Conservation (phyloP, 2,329 filamentous ascomycete species). For the Trichoderma cornu-damae region DNA sequence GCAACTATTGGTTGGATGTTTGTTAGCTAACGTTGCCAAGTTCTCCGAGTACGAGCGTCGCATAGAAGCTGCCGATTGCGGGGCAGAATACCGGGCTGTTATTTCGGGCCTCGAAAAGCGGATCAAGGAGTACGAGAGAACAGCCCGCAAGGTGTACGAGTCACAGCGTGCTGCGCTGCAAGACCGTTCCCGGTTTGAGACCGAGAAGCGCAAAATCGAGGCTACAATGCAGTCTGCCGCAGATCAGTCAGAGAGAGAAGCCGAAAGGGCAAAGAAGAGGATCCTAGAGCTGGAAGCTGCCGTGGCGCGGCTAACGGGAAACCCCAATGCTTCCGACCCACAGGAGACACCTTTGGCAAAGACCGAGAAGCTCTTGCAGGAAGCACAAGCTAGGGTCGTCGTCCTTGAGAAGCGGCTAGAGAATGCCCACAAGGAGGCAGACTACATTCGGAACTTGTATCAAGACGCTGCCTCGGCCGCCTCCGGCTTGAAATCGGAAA, state of each 20-base stretch:
- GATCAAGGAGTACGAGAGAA: slow-evolving; percentile 42
- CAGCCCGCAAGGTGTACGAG: slow-evolving; percentile 41
- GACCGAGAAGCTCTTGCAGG: slow-evolving; percentile 34
- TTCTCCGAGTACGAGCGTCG: slow-evolving; percentile 30
- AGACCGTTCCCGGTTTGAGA: slow-evolving; percentile 47
- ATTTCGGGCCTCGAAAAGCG: slow-evolving; percentile 43
- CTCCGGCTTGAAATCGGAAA: slow-evolving; percentile 42
- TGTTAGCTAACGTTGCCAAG: slow-evolving; percentile 21
- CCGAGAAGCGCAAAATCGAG: slow-evolving; percentile 40
- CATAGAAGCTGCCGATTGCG: slow-evolving; percentile 27
- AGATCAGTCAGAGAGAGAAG: slow-evolving; percentile 30
- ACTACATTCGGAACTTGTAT: slow-evolving; percentile 55
- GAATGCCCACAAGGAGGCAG: slow-evolving; percentile 44
- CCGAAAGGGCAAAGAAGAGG: slow-evolving; percentile 36
- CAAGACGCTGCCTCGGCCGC: slow-evolving; percentile 51
- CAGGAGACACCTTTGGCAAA: slow-evolving; percentile 27
- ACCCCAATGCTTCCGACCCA: slow-evolving; percentile 22
- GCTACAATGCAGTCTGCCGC: slow-evolving; percentile 28
- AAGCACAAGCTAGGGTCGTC: slow-evolving; percentile 35
- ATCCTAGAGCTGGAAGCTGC: slow-evolving; percentile 35
- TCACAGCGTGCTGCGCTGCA: slow-evolving; percentile 46
- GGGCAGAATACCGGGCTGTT: slow-evolving; percentile 37
- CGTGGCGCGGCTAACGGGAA: slow-evolving; percentile 28
- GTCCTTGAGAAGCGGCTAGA: slow-evolving; percentile 39
- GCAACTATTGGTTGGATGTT: background rate